Evolutionary conservation across 192 early-diverging fungal species (phyloP).

Genomic region (Phlyctochytrium bullatum): DNA sequence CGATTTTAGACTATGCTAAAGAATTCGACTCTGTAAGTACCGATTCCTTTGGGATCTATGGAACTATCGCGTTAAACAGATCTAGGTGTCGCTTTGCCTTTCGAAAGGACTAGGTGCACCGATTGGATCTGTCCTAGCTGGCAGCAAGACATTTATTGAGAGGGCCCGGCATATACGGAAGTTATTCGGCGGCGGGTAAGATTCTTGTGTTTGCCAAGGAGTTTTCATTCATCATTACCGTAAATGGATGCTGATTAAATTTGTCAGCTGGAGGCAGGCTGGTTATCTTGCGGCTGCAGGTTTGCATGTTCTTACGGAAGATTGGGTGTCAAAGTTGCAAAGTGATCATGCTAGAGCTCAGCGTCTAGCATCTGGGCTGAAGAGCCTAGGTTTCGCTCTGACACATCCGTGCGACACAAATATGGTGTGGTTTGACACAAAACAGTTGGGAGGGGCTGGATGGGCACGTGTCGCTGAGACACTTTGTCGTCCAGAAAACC

Average conservation of each 20-base stretch:
- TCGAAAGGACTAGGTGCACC: constrained; percentile 92
- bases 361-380: constrained; percentile 59
- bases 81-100: constrained; percentile 72
- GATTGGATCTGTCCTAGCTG: constrained; percentile 83
- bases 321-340: constrained; percentile 63
- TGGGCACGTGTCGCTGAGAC: too few species aligned
- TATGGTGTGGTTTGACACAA: too few species aligned
- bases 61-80: background rate
- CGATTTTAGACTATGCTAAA: constrained; percentile 63
- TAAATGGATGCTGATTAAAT: too few species aligned
- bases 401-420: constrained; percentile 76
- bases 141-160: constrained; percentile 62
- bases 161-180: constrained; percentile 82
- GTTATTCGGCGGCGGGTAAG: constrained; percentile 80
- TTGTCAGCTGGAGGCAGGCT: constrained; percentile 76
- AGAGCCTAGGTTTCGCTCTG: constrained; percentile 60
- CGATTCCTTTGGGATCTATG: background rate
- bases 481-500: too few species aligned
- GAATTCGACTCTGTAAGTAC: constrained; percentile 77
- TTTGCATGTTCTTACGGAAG: constrained; percentile 66
- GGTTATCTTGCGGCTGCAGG: constrained; percentile 79
- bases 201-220: constrained; percentile 1
- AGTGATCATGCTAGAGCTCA: constrained; percentile 64
- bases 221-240: too few species aligned
- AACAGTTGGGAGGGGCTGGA: too few species aligned